phyloP scores from a whole-genome alignment of 768 basidiomycete genomes.

The Tricholoma bakamatsutake region DNA sequence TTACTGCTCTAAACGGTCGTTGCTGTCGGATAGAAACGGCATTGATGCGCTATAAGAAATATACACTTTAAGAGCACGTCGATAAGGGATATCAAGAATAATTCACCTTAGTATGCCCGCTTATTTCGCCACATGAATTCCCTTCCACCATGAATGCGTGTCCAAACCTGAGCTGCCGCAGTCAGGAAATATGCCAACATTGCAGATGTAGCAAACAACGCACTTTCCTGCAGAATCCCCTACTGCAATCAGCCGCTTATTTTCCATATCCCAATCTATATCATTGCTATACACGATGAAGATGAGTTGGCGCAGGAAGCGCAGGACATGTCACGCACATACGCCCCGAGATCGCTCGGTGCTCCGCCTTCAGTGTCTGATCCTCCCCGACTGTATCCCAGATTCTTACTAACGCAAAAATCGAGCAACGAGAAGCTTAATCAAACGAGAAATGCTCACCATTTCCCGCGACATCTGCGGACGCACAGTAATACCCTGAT shows the following conservation, averaged over 20 bases:
- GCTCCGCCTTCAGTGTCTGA: slow-evolving; percentile 76
- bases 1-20: slow-evolving; percentile 86
- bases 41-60: slow-evolving; percentile 59
- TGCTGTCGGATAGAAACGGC: slow-evolving; percentile 84
- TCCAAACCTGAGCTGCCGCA: slow-evolving; percentile 54
- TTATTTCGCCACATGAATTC: slow-evolving; percentile 84
- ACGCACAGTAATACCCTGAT: slow-evolving; percentile 93
- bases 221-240: slow-evolving; percentile 91
- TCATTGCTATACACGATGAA: slow-evolving; percentile 58
- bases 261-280: slow-evolving; percentile 94
- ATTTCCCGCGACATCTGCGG: slow-evolving; percentile 76
- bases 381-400: slow-evolving; percentile 92
- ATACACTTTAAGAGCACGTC: background rate
- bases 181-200: background rate
- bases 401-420: slow-evolving; percentile 56
- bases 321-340: slow-evolving; percentile 42
- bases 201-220: slow-evolving; percentile 3
- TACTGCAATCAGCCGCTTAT: slow-evolving; percentile 91
- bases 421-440: background rate
- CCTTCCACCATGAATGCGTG: slow-evolving; percentile 80
- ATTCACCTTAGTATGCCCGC: slow-evolving; percentile 80
- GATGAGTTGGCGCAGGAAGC: background rate
- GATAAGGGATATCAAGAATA: background rate
- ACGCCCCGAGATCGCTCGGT: slow-evolving; percentile 64
- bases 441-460: slow-evolving; percentile 39